Conservation (phyloP, 371 early-diverging fungal genomes). For the Lichtheimia hyalospora region DNA sequence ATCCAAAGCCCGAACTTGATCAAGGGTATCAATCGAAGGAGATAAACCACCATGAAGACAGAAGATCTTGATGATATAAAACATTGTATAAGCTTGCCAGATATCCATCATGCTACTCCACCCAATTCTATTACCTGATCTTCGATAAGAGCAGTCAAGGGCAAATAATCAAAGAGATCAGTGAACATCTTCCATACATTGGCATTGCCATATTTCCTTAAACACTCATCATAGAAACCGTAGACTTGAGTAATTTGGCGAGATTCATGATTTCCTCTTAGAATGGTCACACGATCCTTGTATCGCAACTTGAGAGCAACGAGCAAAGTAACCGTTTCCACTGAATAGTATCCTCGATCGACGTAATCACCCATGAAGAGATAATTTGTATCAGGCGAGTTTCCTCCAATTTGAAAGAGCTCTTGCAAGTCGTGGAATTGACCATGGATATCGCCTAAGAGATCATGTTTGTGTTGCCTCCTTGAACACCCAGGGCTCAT, state of each 20-base stretch:
- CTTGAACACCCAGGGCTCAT: background rate
- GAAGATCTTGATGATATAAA: conserved; percentile 66
- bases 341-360: conserved; percentile 98
- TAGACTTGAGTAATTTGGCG: conserved; percentile 99
- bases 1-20: conserved; percentile 97
- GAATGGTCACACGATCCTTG: conserved; percentile 95
- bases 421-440: conserved; percentile 99
- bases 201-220: conserved; percentile 95
- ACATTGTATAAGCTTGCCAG: background rate
- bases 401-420: conserved; percentile 97
- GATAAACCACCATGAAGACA: conserved; percentile 99
- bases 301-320: conserved; percentile 94
- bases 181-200: conserved; percentile 99
- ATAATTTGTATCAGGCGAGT: conserved; percentile 96
- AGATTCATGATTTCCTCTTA: conserved; percentile 99
- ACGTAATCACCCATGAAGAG: conserved; percentile 99
- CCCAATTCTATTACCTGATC: conserved; percentile 48
- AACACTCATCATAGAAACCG: conserved; percentile 95
- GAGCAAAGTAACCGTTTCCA: conserved; percentile 96
- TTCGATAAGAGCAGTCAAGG: conserved; percentile 87
- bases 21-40: conserved; percentile 95
- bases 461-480: background rate
- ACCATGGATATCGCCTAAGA: conserved; percentile 89
- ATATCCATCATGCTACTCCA: no score
- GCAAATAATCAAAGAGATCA: conserved; percentile 97